Base-by-base conservation (phyloP, 352 stramenopile genomes). In the Pythium sukuiense region DNA sequence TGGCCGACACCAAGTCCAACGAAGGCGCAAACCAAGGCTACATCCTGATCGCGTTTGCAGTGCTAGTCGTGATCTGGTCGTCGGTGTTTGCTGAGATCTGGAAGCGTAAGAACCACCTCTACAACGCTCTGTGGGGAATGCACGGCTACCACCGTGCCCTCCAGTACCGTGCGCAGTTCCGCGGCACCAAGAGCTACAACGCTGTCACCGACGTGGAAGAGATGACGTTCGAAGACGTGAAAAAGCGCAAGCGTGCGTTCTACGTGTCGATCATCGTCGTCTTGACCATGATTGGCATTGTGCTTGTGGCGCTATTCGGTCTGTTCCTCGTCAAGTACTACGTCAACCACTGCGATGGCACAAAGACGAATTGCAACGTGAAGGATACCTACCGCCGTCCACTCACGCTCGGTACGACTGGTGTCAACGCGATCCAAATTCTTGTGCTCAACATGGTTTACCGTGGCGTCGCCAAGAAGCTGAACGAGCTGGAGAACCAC, bases 401-500 rank as follows among this genome's bases (percentile, higher is more conserved):
- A 7, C 49, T 79, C 43, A 90, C 77, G 27, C 74, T 83, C n/a
- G 69, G 59, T 35, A 74, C 85, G 65, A 86, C 86, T 43, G 74
- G 83, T 13, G 62, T 76, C 30, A 93, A 95, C 61, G 90, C 91
- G 0, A 67, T 99, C 8, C 88, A 94, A 65, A 97, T 99, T 74
- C 73, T 97, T 54, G 64, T 99, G 18, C 80, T 99, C 48, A 98
- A 99, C 70, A 94, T 86, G 58, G 70, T 92, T 6, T 97, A 99
- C 55, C 93, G 89, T 56, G 76, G 64, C 53, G 75, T 99, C 26
- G 97, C 97, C 6, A 80, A 92, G 27, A 87, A 87, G 50, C 74
- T 99, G 35, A 99, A 98, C 73, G 83, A 98, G 55, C 93, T 88
- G 32, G 93, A 98, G 77, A 97, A 97, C 67, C 90, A 98, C 70